Base-by-base conservation (phyloP, 1,284 basidiomycete genomes). In the Ustilago loliicola region DNA sequence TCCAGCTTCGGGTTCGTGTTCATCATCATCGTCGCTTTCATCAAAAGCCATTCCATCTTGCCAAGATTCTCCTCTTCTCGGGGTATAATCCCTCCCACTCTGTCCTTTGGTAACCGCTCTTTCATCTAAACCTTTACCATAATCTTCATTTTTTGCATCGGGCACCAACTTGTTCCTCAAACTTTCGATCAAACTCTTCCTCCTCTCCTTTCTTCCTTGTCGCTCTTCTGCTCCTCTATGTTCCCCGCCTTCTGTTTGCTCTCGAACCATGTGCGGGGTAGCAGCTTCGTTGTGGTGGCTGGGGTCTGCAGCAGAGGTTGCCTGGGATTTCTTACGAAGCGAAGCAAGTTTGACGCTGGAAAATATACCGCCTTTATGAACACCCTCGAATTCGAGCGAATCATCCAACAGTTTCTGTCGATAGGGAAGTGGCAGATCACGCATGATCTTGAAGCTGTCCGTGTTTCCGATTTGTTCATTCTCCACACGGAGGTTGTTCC, bases 401-500 rank as follows among this genome's bases (percentile, higher is more conserved):
- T 63, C 53, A 4, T 63, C 51, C 10, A 48, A 36, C 36, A 72
- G 30, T 59, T 57, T 61, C 23, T 79, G 74, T 1, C 74, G 68
- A 53, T 82, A 82, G 1, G 81, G 81, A 27, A 82, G 45, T 23
- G 81, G 81, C 5, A 82, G 53, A 65, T 82, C 79, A 51, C 81
- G 73, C 36, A 82, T 63, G 47, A 82, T 79, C 66, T 82, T 82
- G 77, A 80, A 82, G 51, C 73, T 75, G 42, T 82, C 81, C 38
- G 79, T 80, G 23, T 82, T 82, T 38, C 81, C 81, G 30, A 94
- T 87, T 67, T 94, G 93, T 87, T 95, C 93, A 88, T 93, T 94
- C 86, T 95, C 94, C 68, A 95, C 87, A 72, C 93, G 77, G 21
- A 81, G 92, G 84, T 96, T 94, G 87, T 97, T 97, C 95, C 95